Percentiles rank a stretch among this genome's conserved stretches.
These are phyloP conservation scores for Blastobotrys persicus DNA, from an alignment of 1,139 yeast genomes.

Conservation along the genomic window DNA sequence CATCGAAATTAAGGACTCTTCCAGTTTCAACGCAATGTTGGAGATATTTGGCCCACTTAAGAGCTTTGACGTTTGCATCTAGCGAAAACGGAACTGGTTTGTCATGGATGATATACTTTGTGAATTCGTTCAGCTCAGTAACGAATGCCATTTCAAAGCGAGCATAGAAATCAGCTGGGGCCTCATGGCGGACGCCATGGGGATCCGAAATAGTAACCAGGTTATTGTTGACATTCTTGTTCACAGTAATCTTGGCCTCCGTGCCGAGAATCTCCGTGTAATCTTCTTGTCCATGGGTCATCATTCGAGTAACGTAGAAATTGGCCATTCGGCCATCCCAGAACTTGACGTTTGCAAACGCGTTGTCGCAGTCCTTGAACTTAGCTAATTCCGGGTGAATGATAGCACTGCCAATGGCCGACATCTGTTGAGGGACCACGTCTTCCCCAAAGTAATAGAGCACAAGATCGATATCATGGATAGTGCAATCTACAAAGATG, in stretches of 20 bases:
- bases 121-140: conserved; percentile 22
- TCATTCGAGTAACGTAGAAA: conserved; percentile 28
- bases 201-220: conserved; percentile 20
- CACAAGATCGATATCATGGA: conserved; percentile 27
- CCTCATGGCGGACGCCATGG: conserved; percentile 23
- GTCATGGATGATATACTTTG: conserved; percentile 19
- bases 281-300: conserved; percentile 29
- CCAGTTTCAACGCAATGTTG: conserved; percentile 26
- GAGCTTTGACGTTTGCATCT: conserved; percentile 25
- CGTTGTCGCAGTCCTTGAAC: conserved; percentile 26
- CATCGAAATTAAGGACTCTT: conserved; percentile 21
- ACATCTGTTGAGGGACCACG: conserved; percentile 20
- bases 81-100: conserved; percentile 22
- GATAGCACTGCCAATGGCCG: conserved; percentile 23
- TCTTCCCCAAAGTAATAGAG: conserved; percentile 27
- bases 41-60: conserved; percentile 25
- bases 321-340: conserved; percentile 25
- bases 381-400: conserved; percentile 25
- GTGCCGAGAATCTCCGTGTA: conserved; percentile 25
- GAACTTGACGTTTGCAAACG: conserved; percentile 26
- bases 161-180: conserved; percentile 23
- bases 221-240: conserved; percentile 23
- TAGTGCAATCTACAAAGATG: conserved; percentile 27
- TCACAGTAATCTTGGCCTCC: conserved; percentile 26
- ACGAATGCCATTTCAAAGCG: conserved; percentile 24